Evolutionary conservation across 202 grass and related monocot species (phyloP), one percentile per base, ranked within the genome.

Genomic region (Schoenoplectus triqueter): DNA sequence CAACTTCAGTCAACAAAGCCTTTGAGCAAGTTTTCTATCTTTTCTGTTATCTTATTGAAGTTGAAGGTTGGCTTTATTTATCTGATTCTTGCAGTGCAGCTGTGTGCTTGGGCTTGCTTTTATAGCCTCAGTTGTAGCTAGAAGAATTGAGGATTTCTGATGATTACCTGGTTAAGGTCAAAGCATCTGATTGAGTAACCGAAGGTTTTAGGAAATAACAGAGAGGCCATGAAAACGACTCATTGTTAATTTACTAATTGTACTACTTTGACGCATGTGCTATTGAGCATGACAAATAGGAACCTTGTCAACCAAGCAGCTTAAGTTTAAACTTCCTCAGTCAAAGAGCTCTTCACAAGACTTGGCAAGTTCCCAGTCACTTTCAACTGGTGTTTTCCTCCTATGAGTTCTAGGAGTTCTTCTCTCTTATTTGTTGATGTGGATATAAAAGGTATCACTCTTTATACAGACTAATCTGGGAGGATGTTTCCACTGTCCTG

Each of bases 31-130:
- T 47, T 31, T 20, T n/a, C 6, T 68, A 7, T 4, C 15, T 79
- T 19, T 3, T 80, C 13, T 45, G 44, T 44, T 64, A 40, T 63
- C 15, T 62, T 64, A 19, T 2, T 42, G 17, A 44, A 18, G 14
- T 44, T 47, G 15, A 6, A 21, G 15, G 22, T 21, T 66, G 41
- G 20, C 61, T 52, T 19, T 82, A 31, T 19, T 62, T 82, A 1
- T 67, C 67, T 14, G 66, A 52, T 52, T 82, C 49, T 52, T 82
- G 80, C 17, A 67, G 22, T 67, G 62, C 10, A 65, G n/a, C 17
- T 82, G 13, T 69, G 80, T 54, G 40, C 5, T 82, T 51, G 17
- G 80, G 4, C 17, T 61, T 62, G 59, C 59, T 17, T 73, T 81
- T 81, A 80, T 66, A 81, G 60, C 3, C 1, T 51, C 70, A 52